Percentiles rank a stretch among this genome's conserved stretches.
These are phyloP conservation scores for Clathrospora elynae DNA, from an alignment of 2,329 filamentous ascomycete genomes.

Conservation along the genomic window DNA sequence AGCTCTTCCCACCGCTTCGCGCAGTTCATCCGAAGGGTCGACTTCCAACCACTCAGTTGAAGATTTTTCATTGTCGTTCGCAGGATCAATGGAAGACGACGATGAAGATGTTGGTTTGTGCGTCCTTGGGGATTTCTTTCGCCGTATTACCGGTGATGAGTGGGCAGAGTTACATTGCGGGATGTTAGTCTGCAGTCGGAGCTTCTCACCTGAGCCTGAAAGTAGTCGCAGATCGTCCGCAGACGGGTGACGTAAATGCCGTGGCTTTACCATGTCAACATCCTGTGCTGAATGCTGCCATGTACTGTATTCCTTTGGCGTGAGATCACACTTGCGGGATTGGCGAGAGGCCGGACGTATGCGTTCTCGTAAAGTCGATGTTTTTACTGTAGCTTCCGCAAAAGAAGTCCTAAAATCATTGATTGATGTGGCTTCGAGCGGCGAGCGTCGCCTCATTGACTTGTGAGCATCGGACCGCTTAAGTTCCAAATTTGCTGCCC, in stretches of 20 bases:
- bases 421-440: neutral
- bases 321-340: constrained; percentile 1
- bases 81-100: constrained; percentile 15
- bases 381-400: neutral
- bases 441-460: constrained; percentile 27
- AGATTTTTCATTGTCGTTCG: constrained; percentile 1
- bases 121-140: constrained; percentile 19
- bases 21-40: constrained; percentile 22
- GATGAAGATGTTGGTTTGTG: constrained; percentile 17
- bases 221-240: constrained; percentile 13
- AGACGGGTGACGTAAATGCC: constrained; percentile 13
- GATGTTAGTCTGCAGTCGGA: constrained; percentile 30
- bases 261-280: neutral
- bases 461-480: constrained; percentile 35
- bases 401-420: neutral
- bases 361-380: constrained; percentile 4
- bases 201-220: constrained; percentile 9
- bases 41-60: constrained; percentile 29
- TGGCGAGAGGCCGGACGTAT: constrained; percentile 1
- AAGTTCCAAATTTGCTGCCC: constrained; percentile 15
- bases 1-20: constrained; percentile 24
- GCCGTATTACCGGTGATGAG: constrained; percentile 24
- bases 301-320: constrained; percentile 7
- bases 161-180: constrained; percentile 28
- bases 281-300: constrained; percentile 16